Percentiles rank a stretch among this genome's conserved stretches.
Evolutionary conservation across 2,329 filamentous ascomycete genomes (phyloP).

Genomic region (Sclerotinia spermophila): DNA sequence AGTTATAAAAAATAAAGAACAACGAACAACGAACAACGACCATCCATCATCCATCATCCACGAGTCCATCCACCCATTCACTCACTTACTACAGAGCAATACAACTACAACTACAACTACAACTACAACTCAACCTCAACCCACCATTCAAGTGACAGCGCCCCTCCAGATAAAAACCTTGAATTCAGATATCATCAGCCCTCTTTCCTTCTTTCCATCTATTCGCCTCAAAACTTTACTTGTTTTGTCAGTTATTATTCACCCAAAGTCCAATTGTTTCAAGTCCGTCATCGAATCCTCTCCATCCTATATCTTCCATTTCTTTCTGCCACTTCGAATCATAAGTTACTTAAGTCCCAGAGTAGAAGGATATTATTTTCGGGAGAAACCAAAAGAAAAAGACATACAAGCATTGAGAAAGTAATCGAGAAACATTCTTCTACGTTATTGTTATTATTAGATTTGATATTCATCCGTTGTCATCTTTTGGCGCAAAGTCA

Average conservation of each 20-base stretch:
- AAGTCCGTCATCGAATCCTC: slow-evolving; percentile 1
- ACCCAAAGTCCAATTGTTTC: neutral
- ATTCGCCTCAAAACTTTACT: neutral
- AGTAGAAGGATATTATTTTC: neutral
- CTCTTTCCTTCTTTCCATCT: neutral
- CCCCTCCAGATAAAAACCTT: neutral
- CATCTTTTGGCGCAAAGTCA: slow-evolving; percentile 8
- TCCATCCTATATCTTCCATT: neutral
- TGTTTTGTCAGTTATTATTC: neutral
- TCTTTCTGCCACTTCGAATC: neutral
- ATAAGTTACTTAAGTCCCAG: neutral
- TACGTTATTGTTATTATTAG: neutral
- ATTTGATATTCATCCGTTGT: neutral
- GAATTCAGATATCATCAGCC: neutral
- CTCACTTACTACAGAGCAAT: neutral
- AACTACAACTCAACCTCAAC: neutral
- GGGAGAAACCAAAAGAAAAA: neutral
- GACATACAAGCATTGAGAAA: neutral
- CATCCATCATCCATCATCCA: neutral
- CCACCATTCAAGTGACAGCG: neutral
- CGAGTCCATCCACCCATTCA: neutral
- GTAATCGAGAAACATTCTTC: neutral
- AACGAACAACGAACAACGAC: neutral
- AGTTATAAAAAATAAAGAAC: too few species aligned
- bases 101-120: neutral